A percentile compares a stretch with the other conserved stretches of the same genome.
phyloP scores from a whole-genome alignment of 805 yeast genomes.

The Deakozyma indianensis region DNA sequence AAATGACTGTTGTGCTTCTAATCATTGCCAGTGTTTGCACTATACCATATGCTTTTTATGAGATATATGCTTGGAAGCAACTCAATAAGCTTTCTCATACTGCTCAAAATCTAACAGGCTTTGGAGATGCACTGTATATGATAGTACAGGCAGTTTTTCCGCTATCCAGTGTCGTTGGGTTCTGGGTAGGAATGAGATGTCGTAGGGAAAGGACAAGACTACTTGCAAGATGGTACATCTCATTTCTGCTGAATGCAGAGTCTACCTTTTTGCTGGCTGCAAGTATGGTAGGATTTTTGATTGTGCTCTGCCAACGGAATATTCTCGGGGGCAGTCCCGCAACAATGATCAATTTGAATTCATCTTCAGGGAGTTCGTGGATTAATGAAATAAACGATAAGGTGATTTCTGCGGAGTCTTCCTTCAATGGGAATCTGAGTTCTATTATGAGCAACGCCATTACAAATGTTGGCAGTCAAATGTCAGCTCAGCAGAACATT shows the following conservation, averaged over 20 bases:
- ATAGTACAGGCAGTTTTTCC: neutral
- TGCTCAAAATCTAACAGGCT: neutral
- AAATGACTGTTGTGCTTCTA: neutral
- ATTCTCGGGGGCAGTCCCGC: neutral
- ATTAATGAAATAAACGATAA: neutral
- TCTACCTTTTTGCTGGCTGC: neutral
- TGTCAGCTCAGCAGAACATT: neutral
- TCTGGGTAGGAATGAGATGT: neutral
- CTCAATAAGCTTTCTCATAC: neutral
- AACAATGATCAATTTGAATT: neutral
- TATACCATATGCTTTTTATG: neutral
- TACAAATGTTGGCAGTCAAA: neutral
- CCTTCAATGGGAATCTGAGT: neutral
- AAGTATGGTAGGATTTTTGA: neutral
- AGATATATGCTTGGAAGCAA: neutral
- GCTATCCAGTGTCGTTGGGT: neutral
- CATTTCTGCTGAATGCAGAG: neutral
- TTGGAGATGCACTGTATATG: neutral
- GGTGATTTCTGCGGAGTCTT: neutral
- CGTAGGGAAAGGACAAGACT: neutral
- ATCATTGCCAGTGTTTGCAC: neutral
- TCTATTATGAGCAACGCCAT: neutral
- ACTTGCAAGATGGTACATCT: neutral
- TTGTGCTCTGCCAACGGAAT: neutral
- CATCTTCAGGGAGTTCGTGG: neutral